phyloP scores from a whole-genome alignment of 805 yeast genomes.

The Hanseniaspora thailandica region DNA sequence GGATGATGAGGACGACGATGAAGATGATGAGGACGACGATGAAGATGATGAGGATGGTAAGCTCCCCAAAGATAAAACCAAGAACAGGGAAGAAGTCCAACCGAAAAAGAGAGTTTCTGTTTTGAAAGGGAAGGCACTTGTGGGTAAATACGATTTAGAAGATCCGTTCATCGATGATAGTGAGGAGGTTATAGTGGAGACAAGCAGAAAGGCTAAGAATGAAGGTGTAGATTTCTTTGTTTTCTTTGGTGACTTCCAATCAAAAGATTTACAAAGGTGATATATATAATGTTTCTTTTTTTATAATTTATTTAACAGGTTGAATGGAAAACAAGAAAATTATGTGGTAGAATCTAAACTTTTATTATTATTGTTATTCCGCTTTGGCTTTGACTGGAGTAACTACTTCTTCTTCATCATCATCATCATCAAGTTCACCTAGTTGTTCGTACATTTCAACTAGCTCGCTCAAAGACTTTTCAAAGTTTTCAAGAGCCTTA shows the following conservation, averaged over 20 bases:
- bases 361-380: not conserved
- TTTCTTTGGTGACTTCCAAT: constrained; percentile 73
- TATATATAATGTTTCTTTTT: constrained; percentile 15
- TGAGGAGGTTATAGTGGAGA: constrained; percentile 81
- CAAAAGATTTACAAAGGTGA: constrained; percentile 34
- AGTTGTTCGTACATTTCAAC: constrained; percentile 2
- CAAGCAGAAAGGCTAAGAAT: constrained; percentile 52
- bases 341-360: no score
- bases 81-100: constrained; percentile 28
- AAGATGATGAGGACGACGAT: constrained; percentile 9
- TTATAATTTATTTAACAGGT: no score
- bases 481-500: constrained; percentile 3
- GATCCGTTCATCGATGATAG: constrained; percentile 97
- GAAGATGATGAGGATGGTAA: constrained; percentile 13
- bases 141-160: constrained; percentile 80
- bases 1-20: not conserved
- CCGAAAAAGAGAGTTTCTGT: constrained; percentile 24
- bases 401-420: not conserved
- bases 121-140: constrained; percentile 48
- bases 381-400: not conserved
- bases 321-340: no score
- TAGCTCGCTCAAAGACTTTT: not conserved
- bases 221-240: constrained; percentile 94
- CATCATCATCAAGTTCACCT: constrained; percentile 1
- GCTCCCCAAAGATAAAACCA: constrained; percentile 16